Evolutionary conservation across 31 red algal genomes (phyloP).

Genomic region (Endocladia muricata): DNA sequence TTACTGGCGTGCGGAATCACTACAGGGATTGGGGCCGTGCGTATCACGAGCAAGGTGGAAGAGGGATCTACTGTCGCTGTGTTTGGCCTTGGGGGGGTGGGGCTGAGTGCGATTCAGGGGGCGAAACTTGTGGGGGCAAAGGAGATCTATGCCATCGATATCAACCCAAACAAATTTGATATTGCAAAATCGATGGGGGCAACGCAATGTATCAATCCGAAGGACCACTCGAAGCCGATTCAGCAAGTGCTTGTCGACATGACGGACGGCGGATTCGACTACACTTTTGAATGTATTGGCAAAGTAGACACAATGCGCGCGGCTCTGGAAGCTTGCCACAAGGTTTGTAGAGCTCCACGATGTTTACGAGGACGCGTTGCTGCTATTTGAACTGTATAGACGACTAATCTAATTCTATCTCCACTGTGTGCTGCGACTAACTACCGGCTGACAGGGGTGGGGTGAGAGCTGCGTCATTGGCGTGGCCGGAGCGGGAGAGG

Average conservation of each 20-base stretch:
- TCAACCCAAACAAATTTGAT: slow-evolving; percentile 81
- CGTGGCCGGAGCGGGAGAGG: slow-evolving; percentile 89
- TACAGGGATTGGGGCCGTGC: slow-evolving; percentile 93
- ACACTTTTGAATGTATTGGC: slow-evolving; percentile 98
- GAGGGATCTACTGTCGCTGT: slow-evolving; percentile 89
- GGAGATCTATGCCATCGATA: slow-evolving; percentile 82
- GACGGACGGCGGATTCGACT: slow-evolving; percentile 95
- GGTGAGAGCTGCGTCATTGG: slow-evolving; percentile 94
- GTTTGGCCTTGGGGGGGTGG: slow-evolving; percentile 94
- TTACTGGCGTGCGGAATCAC: slow-evolving; percentile 94
- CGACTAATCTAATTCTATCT: too few species aligned
- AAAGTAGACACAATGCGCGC: slow-evolving; percentile 82
- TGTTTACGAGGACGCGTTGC: background rate
- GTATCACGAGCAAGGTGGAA: slow-evolving; percentile 90
- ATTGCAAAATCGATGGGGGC: slow-evolving; percentile 84
- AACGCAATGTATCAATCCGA: slow-evolving; percentile 91
- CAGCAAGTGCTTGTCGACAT: slow-evolving; percentile 88
- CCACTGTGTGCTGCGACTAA: too few species aligned
- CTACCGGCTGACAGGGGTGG: slow-evolving; percentile 83
- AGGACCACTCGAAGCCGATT: slow-evolving; percentile 74
- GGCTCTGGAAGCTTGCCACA: slow-evolving; percentile 94
- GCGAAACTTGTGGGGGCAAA: slow-evolving; percentile 84
- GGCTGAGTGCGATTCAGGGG: slow-evolving; percentile 90
- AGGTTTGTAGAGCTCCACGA: slow-evolving; percentile 31
- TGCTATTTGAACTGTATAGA: too few species aligned